Percentiles rank a stretch among this genome's conserved stretches.
Conservation (phyloP, 371 early-diverging fungal species). For the Phascolomyces articulosus region DNA sequence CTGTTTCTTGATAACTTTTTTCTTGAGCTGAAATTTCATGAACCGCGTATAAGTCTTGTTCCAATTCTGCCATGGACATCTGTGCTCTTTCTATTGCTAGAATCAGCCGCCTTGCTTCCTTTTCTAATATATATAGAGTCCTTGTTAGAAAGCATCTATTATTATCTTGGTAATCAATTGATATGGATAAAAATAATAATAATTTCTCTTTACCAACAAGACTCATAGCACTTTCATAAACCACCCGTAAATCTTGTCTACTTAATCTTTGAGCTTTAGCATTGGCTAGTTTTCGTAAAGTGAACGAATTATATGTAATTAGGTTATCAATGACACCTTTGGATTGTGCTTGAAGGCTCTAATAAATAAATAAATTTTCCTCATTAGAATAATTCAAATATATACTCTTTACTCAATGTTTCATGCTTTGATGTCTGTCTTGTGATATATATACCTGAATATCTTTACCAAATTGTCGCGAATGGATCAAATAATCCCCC, state of each 20-base stretch:
- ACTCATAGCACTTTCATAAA: conserved; percentile 48
- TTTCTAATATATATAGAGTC: conserved; percentile 20
- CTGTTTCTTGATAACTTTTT: conserved; percentile 32
- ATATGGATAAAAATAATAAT: too few species aligned
- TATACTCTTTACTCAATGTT: too few species aligned
- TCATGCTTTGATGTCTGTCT: not conserved
- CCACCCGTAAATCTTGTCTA: conserved; percentile 33
- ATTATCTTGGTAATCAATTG: not conserved
- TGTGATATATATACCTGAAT: conserved; percentile 22
- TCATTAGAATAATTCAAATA: too few species aligned
- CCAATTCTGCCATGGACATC: conserved; percentile 32
- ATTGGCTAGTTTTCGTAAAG: conserved; percentile 36
- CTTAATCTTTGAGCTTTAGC: conserved; percentile 32
- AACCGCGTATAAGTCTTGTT: conserved; percentile 40
- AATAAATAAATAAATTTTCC: not conserved
- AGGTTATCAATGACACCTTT: conserved; percentile 41
- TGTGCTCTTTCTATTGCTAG: conserved; percentile 38
- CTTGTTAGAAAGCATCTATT: not conserved
- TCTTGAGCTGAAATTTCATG: conserved; percentile 51
- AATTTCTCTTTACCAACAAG: conserved; percentile 26
- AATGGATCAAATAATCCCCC: conserved; percentile 38
- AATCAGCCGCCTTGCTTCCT: conserved; percentile 40
- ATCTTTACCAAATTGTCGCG: conserved; percentile 38
- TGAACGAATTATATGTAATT: conserved; percentile 53
- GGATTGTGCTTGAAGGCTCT: conserved; percentile 30